These are phyloP conservation scores for Cyathus striatus DNA, from an alignment of 768 basidiomycete species.

Conservation along the genomic window DNA sequence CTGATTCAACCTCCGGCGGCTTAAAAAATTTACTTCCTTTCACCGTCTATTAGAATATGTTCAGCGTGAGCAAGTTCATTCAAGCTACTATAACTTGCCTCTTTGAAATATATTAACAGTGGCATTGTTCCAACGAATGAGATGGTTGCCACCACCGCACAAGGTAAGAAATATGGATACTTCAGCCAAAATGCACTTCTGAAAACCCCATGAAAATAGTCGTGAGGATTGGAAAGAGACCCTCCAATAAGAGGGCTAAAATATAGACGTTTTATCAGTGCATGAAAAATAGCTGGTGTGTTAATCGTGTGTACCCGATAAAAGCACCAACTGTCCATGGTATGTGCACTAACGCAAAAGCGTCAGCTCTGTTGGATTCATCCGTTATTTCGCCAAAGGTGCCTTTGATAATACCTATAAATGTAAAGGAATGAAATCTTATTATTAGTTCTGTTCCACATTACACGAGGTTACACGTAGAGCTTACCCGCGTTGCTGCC, in stretches of 20 bases:
- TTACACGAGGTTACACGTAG: not conserved
- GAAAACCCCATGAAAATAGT: constrained; percentile 15
- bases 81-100: constrained; percentile 7
- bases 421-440: constrained; percentile 6
- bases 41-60: no score
- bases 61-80: not conserved
- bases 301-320: constrained; percentile 22
- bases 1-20: no score
- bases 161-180: constrained; percentile 21
- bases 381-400: constrained; percentile 58
- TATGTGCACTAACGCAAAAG: constrained; percentile 21
- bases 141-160: constrained; percentile 9
- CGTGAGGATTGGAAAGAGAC: constrained; percentile 15
- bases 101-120: constrained; percentile 9
- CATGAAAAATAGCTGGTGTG: no score
- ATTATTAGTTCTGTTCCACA: no score
- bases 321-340: constrained; percentile 21
- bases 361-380: constrained; percentile 35
- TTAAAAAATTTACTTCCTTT: no score
- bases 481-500: constrained; percentile 31
- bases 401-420: constrained; percentile 26
- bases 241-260: constrained; percentile 19
- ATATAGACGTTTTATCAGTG: not conserved
- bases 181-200: constrained; percentile 11
- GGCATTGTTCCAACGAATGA: constrained; percentile 11